Base-by-base conservation (phyloP, 2,329 filamentous ascomycete species). In the Fusarium tupiense region DNA sequence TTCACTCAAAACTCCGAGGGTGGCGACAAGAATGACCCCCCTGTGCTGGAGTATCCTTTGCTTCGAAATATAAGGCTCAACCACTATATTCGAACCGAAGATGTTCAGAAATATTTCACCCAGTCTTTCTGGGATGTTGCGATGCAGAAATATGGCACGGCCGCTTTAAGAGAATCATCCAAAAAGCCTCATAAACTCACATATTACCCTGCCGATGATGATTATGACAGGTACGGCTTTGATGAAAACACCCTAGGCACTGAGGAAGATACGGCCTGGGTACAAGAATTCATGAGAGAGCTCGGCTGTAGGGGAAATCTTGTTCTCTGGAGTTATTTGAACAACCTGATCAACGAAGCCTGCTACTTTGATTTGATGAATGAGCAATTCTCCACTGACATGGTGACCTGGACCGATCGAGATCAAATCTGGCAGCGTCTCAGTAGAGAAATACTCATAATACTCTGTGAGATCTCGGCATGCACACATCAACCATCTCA, bases 91-190 rank as follows among this genome's bases (percentile, higher is more conserved):
- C 71, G 67, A 17, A 58, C 75, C 26, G 61, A 64, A 5, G 67
- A 74, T 13, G 47, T 73, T 3, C 49, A 67, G 11, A 72, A 71
- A 16, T 63, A 73, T 41, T 82, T 81, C 56, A 71, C 54, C 1
- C 60, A 76, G 16, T 67, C 65, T 13, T 82, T 80, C 64, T 82
- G 80, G 80, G 49, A 73, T 22, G 67, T 60, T 17, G 62, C 73
- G 13, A 63, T 81, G 3, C 31, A 29, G 5, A 79, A 71, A 29
- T 81, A 76, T 37, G 80, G 80, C 16, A 59, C 69, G 24, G 64
- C 73, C 5, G 76, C 78, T 9, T 38, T 80, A 17, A 71, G 71
- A 11, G 64, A 72, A 24, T 26, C 67, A 10, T 61, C 75, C 6
- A 46, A 40, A 11, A 72, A 65, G 33, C 76, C 72, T 49, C 64